Conservation (phyloP, 1,284 basidiomycete species). For the Wallemia hederae region DNA sequence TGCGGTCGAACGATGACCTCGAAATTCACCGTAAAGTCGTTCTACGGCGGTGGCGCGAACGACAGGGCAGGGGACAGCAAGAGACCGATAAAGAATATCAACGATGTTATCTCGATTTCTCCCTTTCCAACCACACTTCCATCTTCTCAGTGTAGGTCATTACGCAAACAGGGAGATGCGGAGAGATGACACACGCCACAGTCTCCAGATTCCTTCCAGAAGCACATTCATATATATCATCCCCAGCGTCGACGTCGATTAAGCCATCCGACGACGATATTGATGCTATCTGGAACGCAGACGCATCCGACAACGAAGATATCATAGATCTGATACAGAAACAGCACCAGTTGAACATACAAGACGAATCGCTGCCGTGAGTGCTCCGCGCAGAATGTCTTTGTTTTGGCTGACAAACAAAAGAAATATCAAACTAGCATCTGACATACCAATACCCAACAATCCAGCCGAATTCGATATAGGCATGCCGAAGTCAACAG, state of each 20-base stretch:
- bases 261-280: not conserved
- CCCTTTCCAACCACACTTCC: not conserved
- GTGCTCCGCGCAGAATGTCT: not conserved
- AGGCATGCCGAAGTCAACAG: not conserved
- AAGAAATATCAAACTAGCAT: not conserved
- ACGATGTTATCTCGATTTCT: not conserved
- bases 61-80: not conserved
- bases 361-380: not conserved
- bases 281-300: not conserved
- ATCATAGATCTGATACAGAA: not conserved
- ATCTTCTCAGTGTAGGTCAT: conserved; percentile 1
- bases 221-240: not conserved
- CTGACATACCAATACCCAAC: not conserved
- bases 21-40: not conserved
- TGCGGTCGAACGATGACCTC: not conserved
- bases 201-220: not conserved
- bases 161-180: not conserved
- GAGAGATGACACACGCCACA: not conserved
- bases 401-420: not conserved
- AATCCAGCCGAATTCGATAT: not conserved
- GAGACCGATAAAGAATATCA: not conserved
- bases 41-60: not conserved
- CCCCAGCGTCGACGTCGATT: not conserved
- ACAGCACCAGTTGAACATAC: not conserved
- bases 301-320: not conserved